Percentiles rank a stretch among this genome's conserved stretches.
Conservation (phyloP, 306 rosid species). For the Inga leiocalycina region DNA sequence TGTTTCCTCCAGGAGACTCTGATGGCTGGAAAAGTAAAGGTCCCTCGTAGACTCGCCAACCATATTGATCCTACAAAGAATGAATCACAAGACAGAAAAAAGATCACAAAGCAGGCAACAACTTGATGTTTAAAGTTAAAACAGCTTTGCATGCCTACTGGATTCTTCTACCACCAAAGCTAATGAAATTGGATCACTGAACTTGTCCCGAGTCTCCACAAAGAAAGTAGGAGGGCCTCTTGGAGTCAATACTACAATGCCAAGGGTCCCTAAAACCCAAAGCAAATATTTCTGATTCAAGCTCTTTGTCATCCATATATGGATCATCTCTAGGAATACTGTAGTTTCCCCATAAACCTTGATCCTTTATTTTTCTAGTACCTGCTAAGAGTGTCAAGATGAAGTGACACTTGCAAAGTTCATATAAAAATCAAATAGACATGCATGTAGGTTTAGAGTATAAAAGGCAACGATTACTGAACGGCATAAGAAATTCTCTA, state of each 20-base stretch:
- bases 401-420: too few species aligned
- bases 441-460: background rate
- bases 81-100: background rate
- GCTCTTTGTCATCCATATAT: constrained; percentile 36
- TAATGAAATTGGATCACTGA: background rate
- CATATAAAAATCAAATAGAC: background rate
- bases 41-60: constrained; percentile 48
- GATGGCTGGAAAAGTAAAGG: constrained; percentile 32
- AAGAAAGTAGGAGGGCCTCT: constrained; percentile 46
- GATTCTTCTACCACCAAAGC: background rate
- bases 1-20: constrained; percentile 36
- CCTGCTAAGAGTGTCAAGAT: constrained; percentile 28
- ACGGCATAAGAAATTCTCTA: too few species aligned
- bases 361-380: constrained; percentile 29
- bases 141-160: background rate
- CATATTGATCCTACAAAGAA: constrained; percentile 35
- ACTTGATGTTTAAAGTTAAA: background rate
- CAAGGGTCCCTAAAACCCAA: constrained; percentile 46
- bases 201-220: constrained; percentile 52
- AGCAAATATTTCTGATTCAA: constrained; percentile 44
- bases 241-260: constrained; percentile 53
- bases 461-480: too few species aligned
- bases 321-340: constrained; percentile 49
- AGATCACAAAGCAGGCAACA: background rate
- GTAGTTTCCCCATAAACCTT: constrained; percentile 43